A percentile compares a stretch with the other conserved stretches of the same genome.
Conservation (phyloP, 352 stramenopile genomes). For the Elongisporangium senticosum region DNA sequence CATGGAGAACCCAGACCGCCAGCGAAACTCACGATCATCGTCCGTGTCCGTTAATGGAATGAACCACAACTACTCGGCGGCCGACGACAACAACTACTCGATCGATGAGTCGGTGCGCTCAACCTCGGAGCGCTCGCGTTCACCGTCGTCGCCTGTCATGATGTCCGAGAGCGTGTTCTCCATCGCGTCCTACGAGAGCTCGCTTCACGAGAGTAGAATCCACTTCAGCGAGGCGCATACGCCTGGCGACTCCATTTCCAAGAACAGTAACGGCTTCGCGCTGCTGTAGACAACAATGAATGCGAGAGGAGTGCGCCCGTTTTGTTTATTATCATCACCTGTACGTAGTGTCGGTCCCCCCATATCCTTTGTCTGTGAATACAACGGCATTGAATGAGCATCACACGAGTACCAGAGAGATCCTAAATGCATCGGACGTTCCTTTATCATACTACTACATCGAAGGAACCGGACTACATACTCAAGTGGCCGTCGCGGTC, state of each 20-base stretch:
- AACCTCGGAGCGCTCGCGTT: slow-evolving; percentile 14
- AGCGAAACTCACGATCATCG: slow-evolving; percentile 40
- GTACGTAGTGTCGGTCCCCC: too few species aligned
- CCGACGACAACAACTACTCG: too few species aligned
- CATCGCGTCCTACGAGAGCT: slow-evolving; percentile 19
- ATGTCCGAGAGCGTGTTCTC: slow-evolving; percentile 18
- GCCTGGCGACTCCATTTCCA: slow-evolving; percentile 27
- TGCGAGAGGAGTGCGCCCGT: too few species aligned
- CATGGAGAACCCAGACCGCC: slow-evolving; percentile 18
- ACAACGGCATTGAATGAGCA: too few species aligned
- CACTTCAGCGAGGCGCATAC: slow-evolving; percentile 66
- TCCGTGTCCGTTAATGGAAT: slow-evolving; percentile 34
- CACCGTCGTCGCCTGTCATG: slow-evolving; percentile 40
- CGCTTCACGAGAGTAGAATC: slow-evolving; percentile 49
- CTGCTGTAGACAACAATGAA: slow-evolving; percentile 35
- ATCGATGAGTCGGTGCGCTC: slow-evolving; percentile 2
- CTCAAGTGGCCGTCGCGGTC: neutral
- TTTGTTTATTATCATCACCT: too few species aligned
- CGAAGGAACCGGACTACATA: too few species aligned
- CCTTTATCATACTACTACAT: too few species aligned
- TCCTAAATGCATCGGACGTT: too few species aligned
- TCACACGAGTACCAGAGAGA: too few species aligned
- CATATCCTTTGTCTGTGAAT: too few species aligned
- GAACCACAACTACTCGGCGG: slow-evolving; percentile 8
- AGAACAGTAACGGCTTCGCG: slow-evolving; percentile 41